Evolutionary conservation across 192 early-diverging fungal species (phyloP), one percentile per base, ranked within the genome.

Genomic region (Backusella westeae): DNA sequence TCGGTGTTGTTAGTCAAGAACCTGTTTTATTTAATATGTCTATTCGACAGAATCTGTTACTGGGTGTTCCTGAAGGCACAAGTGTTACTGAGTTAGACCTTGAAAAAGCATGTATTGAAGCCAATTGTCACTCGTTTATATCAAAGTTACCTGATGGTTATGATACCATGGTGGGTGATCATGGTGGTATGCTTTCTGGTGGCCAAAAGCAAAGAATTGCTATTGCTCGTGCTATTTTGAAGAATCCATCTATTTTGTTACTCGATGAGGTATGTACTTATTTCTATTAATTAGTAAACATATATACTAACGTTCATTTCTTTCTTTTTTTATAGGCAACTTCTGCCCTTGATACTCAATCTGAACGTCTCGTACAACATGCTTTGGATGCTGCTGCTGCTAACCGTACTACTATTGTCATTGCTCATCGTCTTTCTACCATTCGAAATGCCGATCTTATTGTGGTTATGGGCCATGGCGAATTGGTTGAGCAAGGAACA

Each of bases 171-270:
- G 94, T 97, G 26, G 96, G 96, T 75, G 94, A 96, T 77, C 78
- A 86, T 39, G 91, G 90, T 17, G 87, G 92, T 67, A 79, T 86
- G 71, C 76, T 97, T 19, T 93, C 91, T 42, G 96, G 95, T 56
- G 95, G 95, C n/a, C 96, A 97, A 80, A 97, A 97, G 82, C 96
- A 97, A 88, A 91, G 97, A 71, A 95, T 97, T 77, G 95, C 96
- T 67, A 97, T 99, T 86, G 96, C 96, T 26, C 89, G 96, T 41
- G 94, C 95, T 14, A 85, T 98, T 73, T 87, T 96, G 56, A 93
- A 93, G 78, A 90, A 96, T 81, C 95, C 96, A 6, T 79, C 78
- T 26, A 94, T 98, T 14, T 84, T 98, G 41, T 80, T 95, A 15
- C 83, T 96, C 6, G 95, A 97, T 81, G 95, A 96, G 67, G 75